Percentiles rank a stretch among this genome's conserved stretches.
phyloP scores from a whole-genome alignment of 805 yeast species.

The Yamadazyma ubonensis region DNA sequence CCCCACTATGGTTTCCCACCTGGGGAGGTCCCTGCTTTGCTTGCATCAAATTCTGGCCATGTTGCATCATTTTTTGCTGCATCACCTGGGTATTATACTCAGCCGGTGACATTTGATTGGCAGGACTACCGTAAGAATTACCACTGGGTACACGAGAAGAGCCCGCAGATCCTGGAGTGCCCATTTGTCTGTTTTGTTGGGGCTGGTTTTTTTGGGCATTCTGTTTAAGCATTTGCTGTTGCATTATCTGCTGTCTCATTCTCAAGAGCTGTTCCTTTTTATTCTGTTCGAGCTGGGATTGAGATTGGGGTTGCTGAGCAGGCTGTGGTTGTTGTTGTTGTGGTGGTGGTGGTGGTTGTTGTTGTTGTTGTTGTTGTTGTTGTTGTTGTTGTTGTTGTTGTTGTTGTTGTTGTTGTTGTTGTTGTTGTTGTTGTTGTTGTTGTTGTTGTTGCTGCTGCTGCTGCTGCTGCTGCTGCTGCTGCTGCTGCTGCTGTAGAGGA shows the following conservation, averaged over 20 bases:
- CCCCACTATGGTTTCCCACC: background rate
- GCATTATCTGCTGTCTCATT: constrained; percentile 41
- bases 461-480: constrained; percentile 16
- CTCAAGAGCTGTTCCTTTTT: constrained; percentile 35
- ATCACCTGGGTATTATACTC: constrained; percentile 5
- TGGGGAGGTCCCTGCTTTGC: constrained; percentile 1
- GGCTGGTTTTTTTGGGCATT: constrained; percentile 14
- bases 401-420: constrained; percentile 20
- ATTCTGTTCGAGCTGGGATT: constrained; percentile 18
- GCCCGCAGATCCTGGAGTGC: constrained; percentile 3
- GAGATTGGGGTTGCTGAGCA: constrained; percentile 19
- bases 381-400: constrained; percentile 18
- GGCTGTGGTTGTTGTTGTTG: constrained; percentile 16
- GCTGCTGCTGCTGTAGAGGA: constrained; percentile 18
- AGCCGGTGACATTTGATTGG: constrained; percentile 8
- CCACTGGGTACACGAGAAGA: constrained; percentile 8
- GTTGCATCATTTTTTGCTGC: constrained; percentile 21
- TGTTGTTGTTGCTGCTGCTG: constrained; percentile 19
- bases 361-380: constrained; percentile 18
- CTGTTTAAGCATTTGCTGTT: constrained; percentile 34
- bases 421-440: constrained; percentile 20
- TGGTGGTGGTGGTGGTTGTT: constrained; percentile 10
- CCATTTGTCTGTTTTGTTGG: constrained; percentile 1
- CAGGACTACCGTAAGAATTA: constrained; percentile 12
- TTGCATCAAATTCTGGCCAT: constrained; percentile 11